Evolutionary conservation across 805 yeast genomes (phyloP).

Genomic region (Candida methanosorbosa): DNA sequence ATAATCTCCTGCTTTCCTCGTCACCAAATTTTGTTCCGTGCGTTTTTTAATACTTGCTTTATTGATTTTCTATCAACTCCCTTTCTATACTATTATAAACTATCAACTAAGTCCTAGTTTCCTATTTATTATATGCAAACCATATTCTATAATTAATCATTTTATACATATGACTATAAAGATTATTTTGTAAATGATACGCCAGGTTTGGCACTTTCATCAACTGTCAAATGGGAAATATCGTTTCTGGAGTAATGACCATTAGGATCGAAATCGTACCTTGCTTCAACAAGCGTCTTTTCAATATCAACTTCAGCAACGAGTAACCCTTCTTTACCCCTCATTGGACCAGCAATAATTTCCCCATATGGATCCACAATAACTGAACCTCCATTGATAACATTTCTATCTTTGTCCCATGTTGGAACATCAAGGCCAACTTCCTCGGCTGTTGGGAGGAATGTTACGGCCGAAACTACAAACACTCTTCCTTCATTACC

Average conservation of each 20-base stretch:
- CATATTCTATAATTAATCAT: too few species aligned
- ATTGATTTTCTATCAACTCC: too few species aligned
- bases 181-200: constrained; percentile 1
- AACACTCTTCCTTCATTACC: constrained; percentile 34
- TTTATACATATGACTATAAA: too few species aligned
- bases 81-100: too few species aligned
- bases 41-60: too few species aligned
- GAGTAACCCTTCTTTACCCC: constrained; percentile 31
- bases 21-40: too few species aligned
- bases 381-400: constrained; percentile 33
- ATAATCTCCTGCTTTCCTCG: too few species aligned
- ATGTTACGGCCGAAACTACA: constrained; percentile 32
- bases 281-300: constrained; percentile 24
- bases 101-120: too few species aligned
- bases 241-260: constrained; percentile 39
- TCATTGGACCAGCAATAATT: constrained; percentile 32
- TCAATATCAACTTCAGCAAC: constrained; percentile 32
- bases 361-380: constrained; percentile 35
- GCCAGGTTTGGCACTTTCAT: constrained; percentile 22
- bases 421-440: constrained; percentile 10
- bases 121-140: too few species aligned
- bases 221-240: constrained; percentile 31
- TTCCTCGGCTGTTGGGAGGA: constrained; percentile 22
- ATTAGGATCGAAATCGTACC: constrained; percentile 32
- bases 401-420: constrained; percentile 22